A percentile compares a stretch with the other conserved stretches of the same genome.
These are phyloP conservation scores for Fusarium camptoceras DNA, from an alignment of 2,329 filamentous ascomycete species.

Conservation along the genomic window DNA sequence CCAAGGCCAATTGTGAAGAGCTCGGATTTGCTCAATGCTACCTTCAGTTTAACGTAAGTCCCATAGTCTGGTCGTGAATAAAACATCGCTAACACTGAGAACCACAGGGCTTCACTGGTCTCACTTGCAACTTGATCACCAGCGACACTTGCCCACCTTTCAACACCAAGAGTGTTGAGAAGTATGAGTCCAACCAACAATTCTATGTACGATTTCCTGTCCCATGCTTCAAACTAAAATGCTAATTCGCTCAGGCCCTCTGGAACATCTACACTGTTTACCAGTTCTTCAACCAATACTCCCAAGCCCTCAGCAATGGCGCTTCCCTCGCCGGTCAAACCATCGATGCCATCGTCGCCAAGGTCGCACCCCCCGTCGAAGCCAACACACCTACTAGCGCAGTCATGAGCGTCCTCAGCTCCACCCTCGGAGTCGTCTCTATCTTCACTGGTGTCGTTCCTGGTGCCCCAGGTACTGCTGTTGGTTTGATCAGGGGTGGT, in stretches of 20 bases:
- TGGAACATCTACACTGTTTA: constrained; percentile 32
- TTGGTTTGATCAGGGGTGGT: constrained; percentile 8
- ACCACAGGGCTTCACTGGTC: constrained; percentile 6
- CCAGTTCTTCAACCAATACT: constrained; percentile 32
- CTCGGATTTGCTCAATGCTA: constrained; percentile 28
- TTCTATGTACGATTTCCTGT: not conserved
- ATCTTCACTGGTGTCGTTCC: constrained; percentile 11
- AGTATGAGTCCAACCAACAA: constrained; percentile 26
- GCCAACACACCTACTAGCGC: not conserved
- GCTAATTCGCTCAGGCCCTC: not conserved
- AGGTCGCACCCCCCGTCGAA: constrained; percentile 23
- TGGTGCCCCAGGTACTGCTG: not conserved
- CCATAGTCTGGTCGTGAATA: accelerated
- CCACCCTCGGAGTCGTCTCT: constrained; percentile 4
- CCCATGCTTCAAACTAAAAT: accelerated
- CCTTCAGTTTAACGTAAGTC: constrained; percentile 16
- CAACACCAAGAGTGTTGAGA: constrained; percentile 8
- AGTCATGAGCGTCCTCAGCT: constrained; percentile 1
- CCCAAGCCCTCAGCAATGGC: constrained; percentile 16
- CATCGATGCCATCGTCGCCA: constrained; percentile 14
- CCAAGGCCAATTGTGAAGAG: constrained; percentile 6
- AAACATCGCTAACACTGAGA: accelerated
- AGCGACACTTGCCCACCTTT: constrained; percentile 28
- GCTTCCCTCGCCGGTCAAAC: constrained; percentile 26
- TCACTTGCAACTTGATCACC: constrained; percentile 22